phyloP scores from a whole-genome alignment of 148 eudicot genomes.

The Nepenthes gracilis region DNA sequence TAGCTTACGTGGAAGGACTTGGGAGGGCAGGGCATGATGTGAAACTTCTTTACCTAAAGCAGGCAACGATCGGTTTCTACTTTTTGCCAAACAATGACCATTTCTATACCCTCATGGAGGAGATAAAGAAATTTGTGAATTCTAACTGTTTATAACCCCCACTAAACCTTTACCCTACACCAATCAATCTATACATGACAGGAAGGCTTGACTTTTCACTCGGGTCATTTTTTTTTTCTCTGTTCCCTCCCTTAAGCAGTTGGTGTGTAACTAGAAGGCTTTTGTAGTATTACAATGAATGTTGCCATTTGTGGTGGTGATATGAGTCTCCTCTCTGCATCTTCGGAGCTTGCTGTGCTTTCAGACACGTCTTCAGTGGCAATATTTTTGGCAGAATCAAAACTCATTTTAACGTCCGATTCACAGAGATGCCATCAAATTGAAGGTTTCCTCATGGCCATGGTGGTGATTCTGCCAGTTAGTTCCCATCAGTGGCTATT shows the following conservation, averaged over 20 bases:
- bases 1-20: constrained; percentile 4
- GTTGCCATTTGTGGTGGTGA: neutral
- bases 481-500: neutral
- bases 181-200: constrained; percentile 2
- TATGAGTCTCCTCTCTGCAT: neutral
- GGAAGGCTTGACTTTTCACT: neutral
- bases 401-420: constrained; percentile 6
- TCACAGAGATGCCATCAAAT: neutral
- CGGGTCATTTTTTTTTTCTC: neutral
- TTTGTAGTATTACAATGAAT: constrained; percentile 1
- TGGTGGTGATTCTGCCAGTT: constrained; percentile 1
- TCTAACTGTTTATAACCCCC: constrained; percentile 1
- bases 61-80: constrained; percentile 9
- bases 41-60: constrained; percentile 1
- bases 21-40: constrained; percentile 7
- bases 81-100: constrained; percentile 11
- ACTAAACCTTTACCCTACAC: constrained; percentile 5
- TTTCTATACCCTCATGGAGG: constrained; percentile 4
- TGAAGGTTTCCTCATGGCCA: neutral
- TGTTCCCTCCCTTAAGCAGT: neutral
- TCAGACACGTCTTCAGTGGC: neutral
- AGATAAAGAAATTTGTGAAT: constrained; percentile 7
- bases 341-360: neutral
- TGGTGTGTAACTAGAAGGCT: constrained; percentile 3
- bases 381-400: neutral